Evolutionary conservation across 495 filamentous ascomycete genomes (phyloP).

Genomic region (Neurospora sp.): DNA sequence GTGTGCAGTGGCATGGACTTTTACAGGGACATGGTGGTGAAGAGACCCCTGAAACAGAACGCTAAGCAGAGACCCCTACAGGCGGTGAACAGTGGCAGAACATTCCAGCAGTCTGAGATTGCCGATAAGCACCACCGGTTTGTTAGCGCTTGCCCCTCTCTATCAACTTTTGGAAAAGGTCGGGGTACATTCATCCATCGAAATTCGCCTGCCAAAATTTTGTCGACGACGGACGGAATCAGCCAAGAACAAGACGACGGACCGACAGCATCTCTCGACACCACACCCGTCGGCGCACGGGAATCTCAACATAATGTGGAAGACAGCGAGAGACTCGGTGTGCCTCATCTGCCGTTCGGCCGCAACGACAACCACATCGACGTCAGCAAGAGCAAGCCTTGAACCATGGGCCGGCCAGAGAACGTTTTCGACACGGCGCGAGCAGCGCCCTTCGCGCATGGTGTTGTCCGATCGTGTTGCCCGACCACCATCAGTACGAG

Average conservation of each 20-base stretch:
- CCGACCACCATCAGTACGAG: constrained; percentile 35
- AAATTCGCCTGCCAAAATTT: not conserved
- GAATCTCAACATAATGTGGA: constrained; percentile 20
- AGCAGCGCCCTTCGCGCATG: constrained; percentile 58
- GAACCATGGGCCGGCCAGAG: constrained; percentile 27
- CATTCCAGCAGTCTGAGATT: not conserved
- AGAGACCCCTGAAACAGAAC: not conserved
- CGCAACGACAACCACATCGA: not conserved
- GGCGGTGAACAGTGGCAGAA: constrained; percentile 8
- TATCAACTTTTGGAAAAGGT: not conserved
- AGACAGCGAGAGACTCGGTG: constrained; percentile 21
- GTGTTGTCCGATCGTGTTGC: constrained; percentile 65
- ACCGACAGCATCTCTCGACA: not conserved
- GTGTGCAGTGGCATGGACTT: not conserved
- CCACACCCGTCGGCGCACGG: not conserved
- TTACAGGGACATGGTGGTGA: not conserved
- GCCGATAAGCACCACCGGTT: not conserved
- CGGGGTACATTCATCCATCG: not conserved
- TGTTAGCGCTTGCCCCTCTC: not conserved
- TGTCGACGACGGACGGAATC: not conserved
- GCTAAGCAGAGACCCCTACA: not conserved
- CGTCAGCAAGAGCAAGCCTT: constrained; percentile 4
- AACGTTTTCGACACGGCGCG: constrained; percentile 23
- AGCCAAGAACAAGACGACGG: not conserved
- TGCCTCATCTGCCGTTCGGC: constrained; percentile 25